Base-by-base conservation (phyloP, 2,329 filamentous ascomycete species). In the Scytalidium sp. region DNA sequence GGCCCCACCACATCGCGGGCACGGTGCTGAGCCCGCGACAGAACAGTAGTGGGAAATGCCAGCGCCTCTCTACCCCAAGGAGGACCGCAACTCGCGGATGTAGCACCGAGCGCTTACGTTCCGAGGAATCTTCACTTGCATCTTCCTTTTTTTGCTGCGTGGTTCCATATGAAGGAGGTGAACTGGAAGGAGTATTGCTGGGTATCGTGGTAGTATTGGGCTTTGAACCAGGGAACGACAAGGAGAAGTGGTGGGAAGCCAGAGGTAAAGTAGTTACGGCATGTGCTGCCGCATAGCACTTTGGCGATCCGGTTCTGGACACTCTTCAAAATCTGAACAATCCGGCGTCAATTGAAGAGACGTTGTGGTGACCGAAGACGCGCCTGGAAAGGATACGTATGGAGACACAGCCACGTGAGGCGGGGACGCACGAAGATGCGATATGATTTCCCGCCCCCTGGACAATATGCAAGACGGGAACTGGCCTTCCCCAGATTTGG, bases 81-180 rank as follows among this genome's bases (percentile, higher is more conserved):
- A 90, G 80, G 59, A 91, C 87, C 55, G 88, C 88, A 49, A 93
- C 83, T 49, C 88, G 87, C 11, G 88, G 88, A 62, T 91, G 87
- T 41, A 90, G 75, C 46, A 85, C 72, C 15, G 79, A 61, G 22
- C 52, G 46, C 23, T 55, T 56, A 25, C 56, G 52, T 5, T 36
- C 32, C 4, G 32, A n/a, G n/a, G n/a, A 36, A 32, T 63, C 59
- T 4, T 62, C 55, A 23, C 53, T 50, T 3, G 56, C 54, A 23
- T 58, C 58, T 45, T 60, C 56, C 7, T 56, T 55, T 29, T 60
- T 60, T 13, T 56, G 58, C 17, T 41, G 13, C 17, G 17, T 29
- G 17, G 43, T 49, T 2, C 47, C 44, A 46, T 55, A 47, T 21
- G 46, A 19, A 19, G 53, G 50, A 36, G 52, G 48, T 42, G 47